Conservation (phyloP, 371 early-diverging fungal genomes). For the Gilbertella persicaria region DNA sequence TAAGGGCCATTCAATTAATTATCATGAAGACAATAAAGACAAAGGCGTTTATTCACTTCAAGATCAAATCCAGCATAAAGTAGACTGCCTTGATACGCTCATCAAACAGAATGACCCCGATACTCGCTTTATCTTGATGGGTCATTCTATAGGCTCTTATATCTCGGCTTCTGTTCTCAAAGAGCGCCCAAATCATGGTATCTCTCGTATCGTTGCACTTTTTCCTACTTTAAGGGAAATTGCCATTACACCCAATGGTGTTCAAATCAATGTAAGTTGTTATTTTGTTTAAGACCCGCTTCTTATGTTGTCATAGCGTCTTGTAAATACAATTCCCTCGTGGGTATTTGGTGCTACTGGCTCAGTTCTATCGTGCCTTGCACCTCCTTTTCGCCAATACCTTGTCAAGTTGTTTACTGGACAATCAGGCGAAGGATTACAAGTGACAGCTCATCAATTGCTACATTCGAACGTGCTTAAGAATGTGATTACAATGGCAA, state of each 20-base stretch:
- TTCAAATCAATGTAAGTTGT: slow-evolving; percentile 51
- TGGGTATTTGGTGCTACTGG: slow-evolving; percentile 38
- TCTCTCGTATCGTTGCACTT: slow-evolving; percentile 65
- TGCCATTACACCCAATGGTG: slow-evolving; percentile 75
- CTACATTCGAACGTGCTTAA: slow-evolving; percentile 58
- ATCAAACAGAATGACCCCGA: slow-evolving; percentile 46
- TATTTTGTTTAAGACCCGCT: not conserved
- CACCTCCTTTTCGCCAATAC: slow-evolving; percentile 34
- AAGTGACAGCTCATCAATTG: slow-evolving; percentile 65
- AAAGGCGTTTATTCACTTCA: slow-evolving; percentile 44
- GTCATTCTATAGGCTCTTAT: slow-evolving; percentile 73
- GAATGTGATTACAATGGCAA: slow-evolving; percentile 71
- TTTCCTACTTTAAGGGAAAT: slow-evolving; percentile 83
- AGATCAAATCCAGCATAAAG: slow-evolving; percentile 71
- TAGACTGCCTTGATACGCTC: slow-evolving; percentile 61
- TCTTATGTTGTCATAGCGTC: slow-evolving; percentile 19
- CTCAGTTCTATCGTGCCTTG: slow-evolving; percentile 35
- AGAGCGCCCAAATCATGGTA: slow-evolving; percentile 55
- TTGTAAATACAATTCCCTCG: slow-evolving; percentile 43
- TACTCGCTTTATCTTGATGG: slow-evolving; percentile 61
- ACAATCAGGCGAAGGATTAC: slow-evolving; percentile 44
- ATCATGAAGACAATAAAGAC: slow-evolving; percentile 19
- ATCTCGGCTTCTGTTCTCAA: slow-evolving; percentile 58
- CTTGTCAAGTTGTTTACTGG: slow-evolving; percentile 41
- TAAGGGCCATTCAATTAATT: slow-evolving; percentile 55